Conservation (phyloP, 495 filamentous ascomycete species). For the Cryomyces minteri region DNA sequence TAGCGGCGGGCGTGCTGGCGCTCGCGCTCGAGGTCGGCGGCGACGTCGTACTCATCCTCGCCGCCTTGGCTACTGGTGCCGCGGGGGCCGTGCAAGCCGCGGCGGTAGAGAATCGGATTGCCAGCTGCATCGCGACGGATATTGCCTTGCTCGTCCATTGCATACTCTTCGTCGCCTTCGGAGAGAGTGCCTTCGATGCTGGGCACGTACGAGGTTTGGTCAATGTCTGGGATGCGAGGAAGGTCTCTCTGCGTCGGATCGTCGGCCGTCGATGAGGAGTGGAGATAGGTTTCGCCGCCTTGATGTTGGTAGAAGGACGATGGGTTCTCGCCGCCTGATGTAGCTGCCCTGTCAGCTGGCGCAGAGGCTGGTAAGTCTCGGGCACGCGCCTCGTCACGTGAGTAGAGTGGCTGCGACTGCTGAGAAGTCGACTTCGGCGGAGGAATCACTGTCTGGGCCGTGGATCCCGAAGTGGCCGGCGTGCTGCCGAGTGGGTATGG, state of each 20-base stretch:
- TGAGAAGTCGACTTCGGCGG: background rate
- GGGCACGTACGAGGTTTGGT: conserved; percentile 33
- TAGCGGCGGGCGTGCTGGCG: conserved; percentile 29
- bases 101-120: conserved; percentile 10
- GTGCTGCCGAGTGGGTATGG: background rate
- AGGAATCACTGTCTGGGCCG: conserved; percentile 3
- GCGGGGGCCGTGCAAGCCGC: conserved; percentile 10
- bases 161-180: conserved; percentile 38
- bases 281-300: conserved; percentile 9
- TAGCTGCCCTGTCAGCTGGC: background rate
- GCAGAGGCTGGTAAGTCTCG: background rate
- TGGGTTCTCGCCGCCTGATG: background rate
- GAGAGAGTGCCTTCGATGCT: conserved; percentile 28
- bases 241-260: conserved; percentile 8
- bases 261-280: conserved; percentile 5
- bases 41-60: conserved; percentile 36
- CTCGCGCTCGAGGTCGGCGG: conserved; percentile 27
- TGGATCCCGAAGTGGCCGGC: conserved; percentile 2
- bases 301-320: conserved; percentile 10
- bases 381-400: background rate
- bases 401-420: background rate
- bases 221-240: conserved; percentile 13
- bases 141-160: conserved; percentile 25
- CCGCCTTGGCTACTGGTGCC: conserved; percentile 17
- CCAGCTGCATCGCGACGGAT: background rate